Conservation (phyloP, 805 yeast genomes). For the Candida tammaniensis region DNA sequence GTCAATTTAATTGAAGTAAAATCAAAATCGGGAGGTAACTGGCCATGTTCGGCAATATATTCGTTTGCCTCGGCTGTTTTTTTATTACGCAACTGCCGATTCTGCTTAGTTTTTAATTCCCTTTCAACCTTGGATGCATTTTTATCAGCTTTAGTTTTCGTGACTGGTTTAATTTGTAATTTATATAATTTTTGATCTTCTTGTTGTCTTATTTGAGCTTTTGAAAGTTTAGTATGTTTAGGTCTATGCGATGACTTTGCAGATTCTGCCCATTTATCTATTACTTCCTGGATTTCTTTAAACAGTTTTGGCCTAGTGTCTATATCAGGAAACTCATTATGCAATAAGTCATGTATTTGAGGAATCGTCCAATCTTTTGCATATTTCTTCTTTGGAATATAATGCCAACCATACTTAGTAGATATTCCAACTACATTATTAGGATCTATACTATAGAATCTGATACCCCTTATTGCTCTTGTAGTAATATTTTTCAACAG, state of each 20-base stretch:
- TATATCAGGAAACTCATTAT: constrained; percentile 14
- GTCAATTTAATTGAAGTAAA: constrained; percentile 18
- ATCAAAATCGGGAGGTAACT: constrained; percentile 12
- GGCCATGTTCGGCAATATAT: constrained; percentile 11
- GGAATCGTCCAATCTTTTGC: constrained; percentile 19
- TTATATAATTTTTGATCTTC: constrained; percentile 6
- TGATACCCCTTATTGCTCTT: not conserved
- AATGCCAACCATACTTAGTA: constrained; percentile 23
- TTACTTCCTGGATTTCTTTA: constrained; percentile 12
- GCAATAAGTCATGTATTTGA: constrained; percentile 9
- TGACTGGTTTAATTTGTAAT: constrained; percentile 5
- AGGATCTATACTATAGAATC: constrained; percentile 7
- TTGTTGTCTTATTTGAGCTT: constrained; percentile 3
- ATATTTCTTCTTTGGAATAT: constrained; percentile 15
- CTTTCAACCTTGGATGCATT: constrained; percentile 9
- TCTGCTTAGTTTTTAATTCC: constrained; percentile 16
- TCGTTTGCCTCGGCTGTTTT: constrained; percentile 7
- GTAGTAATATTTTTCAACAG: not conserved
- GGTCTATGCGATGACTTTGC: constrained; percentile 8
- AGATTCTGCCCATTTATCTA: constrained; percentile 16
- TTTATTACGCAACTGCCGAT: constrained; percentile 2
- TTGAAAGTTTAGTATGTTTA: constrained; percentile 5
- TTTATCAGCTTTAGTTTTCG: constrained; percentile 6
- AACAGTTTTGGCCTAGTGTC: constrained; percentile 3
- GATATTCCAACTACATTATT: constrained; percentile 12